These are phyloP conservation scores for Saraca asoca DNA, from an alignment of 331 rosid species.

Conservation along the genomic window DNA sequence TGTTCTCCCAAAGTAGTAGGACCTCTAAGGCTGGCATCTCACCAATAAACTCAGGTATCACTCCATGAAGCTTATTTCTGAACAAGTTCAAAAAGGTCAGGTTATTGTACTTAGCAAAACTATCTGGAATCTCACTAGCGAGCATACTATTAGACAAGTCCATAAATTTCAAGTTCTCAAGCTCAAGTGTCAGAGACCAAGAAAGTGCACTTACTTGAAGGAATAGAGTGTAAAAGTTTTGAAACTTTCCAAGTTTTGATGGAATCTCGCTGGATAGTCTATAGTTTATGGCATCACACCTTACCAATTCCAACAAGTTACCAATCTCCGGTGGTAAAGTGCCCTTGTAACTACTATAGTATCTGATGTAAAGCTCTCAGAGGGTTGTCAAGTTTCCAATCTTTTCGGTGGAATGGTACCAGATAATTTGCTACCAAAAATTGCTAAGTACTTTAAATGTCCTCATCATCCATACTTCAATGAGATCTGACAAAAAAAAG, in stretches of 20 bases:
- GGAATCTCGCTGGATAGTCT: conserved; percentile 78
- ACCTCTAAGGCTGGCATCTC: conserved; percentile 79
- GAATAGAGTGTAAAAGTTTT: conserved; percentile 72
- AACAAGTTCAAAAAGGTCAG: conserved; percentile 74
- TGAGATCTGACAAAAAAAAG: conserved; percentile 77
- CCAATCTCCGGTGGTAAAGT: conserved; percentile 85
- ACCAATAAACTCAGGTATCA: conserved; percentile 80
- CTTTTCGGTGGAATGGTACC: conserved; percentile 72
- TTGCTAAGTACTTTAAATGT: conserved; percentile 65
- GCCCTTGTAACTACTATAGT: conserved; percentile 63
- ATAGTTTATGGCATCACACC: conserved; percentile 80
- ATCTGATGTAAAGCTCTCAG: conserved; percentile 81
- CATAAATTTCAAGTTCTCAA: conserved; percentile 70
- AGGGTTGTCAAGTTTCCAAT: conserved; percentile 70
- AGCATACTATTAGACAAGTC: conserved; percentile 82
- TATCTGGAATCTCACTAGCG: conserved; percentile 75
- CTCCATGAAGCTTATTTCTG: conserved; percentile 84
- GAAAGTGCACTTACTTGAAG: conserved; percentile 85
- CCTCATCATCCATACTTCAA: conserved; percentile 65
- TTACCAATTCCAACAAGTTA: conserved; percentile 63
- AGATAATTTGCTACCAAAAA: conserved; percentile 77
- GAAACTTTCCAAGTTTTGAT: conserved; percentile 68
- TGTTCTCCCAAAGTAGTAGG: conserved; percentile 88
- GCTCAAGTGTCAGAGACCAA: conserved; percentile 64
- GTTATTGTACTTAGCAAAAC: conserved; percentile 63